Evolutionary conservation across 805 yeast species (phyloP).

Genomic region (Candida sphagnicola): DNA sequence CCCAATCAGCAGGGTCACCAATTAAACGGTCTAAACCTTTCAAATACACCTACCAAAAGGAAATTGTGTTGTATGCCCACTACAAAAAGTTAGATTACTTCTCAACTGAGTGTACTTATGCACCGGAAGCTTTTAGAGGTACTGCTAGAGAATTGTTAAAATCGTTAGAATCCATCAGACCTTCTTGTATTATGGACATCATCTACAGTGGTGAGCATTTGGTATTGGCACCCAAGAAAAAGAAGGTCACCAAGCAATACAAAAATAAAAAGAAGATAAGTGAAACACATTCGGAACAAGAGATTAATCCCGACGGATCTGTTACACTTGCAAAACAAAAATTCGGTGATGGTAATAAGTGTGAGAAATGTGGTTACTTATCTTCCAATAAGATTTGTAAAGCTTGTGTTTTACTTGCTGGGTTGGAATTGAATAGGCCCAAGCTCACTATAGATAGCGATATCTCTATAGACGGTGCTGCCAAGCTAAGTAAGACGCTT

Average conservation of each 20-base stretch:
- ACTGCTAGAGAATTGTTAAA: constrained; percentile 92
- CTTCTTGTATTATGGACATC: constrained; percentile 90
- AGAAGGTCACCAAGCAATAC: constrained; percentile 33
- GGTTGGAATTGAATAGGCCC: constrained; percentile 74
- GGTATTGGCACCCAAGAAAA: constrained; percentile 56
- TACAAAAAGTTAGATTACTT: constrained; percentile 93
- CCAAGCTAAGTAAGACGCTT: constrained; percentile 54
- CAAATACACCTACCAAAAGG: constrained; percentile 94
- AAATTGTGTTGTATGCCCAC: constrained; percentile 95
- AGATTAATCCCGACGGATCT: constrained; percentile 61
- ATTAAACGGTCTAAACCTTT: constrained; percentile 93
- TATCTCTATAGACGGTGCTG: constrained; percentile 56
- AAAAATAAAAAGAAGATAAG: constrained; percentile 23
- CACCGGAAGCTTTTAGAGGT: constrained; percentile 98
- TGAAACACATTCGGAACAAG: constrained; percentile 33
- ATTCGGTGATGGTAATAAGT: constrained; percentile 63
- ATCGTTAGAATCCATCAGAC: constrained; percentile 83
- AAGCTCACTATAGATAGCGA: constrained; percentile 55
- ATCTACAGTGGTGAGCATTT: constrained; percentile 91
- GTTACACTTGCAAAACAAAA: constrained; percentile 39
- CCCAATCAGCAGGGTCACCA: constrained; percentile 80
- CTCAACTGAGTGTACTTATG: constrained; percentile 95
- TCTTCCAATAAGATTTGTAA: constrained; percentile 88
- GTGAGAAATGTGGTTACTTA: constrained; percentile 85
- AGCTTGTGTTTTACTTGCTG: constrained; percentile 86